phyloP scores from a whole-genome alignment of 257 asterid genomes.

The Solanum corneliomulleri region DNA sequence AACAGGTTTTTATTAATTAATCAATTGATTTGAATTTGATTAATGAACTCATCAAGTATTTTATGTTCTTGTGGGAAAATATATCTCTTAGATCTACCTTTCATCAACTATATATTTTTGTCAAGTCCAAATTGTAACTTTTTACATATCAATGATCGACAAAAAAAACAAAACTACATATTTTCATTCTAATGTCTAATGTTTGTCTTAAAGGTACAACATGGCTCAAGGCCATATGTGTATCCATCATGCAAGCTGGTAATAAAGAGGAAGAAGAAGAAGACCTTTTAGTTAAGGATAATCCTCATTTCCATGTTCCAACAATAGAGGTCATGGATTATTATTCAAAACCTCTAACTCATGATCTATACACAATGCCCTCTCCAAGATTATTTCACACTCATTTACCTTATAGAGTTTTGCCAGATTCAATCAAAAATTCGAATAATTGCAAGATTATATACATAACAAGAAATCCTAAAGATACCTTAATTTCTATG shows the following conservation, averaged over 20 bases:
- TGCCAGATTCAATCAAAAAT: neutral
- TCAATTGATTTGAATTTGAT: neutral
- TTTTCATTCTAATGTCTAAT: too few species aligned
- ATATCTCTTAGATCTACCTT: too few species aligned
- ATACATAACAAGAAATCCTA: neutral
- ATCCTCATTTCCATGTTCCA: neutral
- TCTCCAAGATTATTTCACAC: neutral
- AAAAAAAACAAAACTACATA: too few species aligned
- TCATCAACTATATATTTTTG: neutral
- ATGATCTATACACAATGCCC: neutral
- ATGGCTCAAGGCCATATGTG: neutral
- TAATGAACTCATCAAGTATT: neutral
- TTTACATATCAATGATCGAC: too few species aligned
- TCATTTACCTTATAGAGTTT: neutral
- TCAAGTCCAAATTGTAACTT: too few species aligned
- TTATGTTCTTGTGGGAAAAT: neutral
- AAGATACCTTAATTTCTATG: neutral
- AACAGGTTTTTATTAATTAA: neutral
- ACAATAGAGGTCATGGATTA: neutral
- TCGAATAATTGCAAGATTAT: neutral
- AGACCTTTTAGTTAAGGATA: neutral
- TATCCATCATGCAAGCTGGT: neutral
- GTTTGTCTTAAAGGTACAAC: neutral
- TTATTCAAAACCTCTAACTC: neutral
- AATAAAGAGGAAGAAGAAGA: neutral